These are phyloP conservation scores for Diospyros lotus DNA, from an alignment of 148 eudicot genomes.

Conservation along the genomic window DNA sequence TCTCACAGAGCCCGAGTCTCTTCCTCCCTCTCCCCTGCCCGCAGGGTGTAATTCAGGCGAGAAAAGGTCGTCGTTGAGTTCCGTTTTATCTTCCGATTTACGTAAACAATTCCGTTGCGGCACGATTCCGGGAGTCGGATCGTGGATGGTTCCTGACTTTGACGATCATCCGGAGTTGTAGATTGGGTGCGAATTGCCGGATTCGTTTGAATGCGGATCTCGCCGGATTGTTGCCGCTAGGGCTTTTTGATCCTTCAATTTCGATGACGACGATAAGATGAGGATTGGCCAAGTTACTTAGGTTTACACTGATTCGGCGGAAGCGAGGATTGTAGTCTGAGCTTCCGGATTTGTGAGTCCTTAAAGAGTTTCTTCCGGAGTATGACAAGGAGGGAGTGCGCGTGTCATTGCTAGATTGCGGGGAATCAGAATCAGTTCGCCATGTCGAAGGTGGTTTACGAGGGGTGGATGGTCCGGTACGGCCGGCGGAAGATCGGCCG, in stretches of 20 bases:
- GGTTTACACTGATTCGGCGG: conserved; percentile 10
- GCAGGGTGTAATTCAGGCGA: conserved; percentile 4
- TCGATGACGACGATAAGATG: not conserved
- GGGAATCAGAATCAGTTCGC: not conserved
- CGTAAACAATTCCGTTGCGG: not conserved
- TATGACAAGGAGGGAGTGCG: conserved; percentile 7
- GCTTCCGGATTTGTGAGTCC: conserved; percentile 18
- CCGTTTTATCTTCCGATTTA: not conserved
- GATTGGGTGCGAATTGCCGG: not conserved
- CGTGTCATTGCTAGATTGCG: conserved; percentile 18
- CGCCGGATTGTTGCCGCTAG: not conserved
- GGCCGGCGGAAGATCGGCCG: conserved; percentile 93
- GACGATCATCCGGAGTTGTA: not conserved
- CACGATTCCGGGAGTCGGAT: not conserved
- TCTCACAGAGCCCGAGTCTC: not conserved
- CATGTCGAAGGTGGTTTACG: conserved; percentile 75
- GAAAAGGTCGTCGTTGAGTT: not conserved
- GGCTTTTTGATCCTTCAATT: not conserved
- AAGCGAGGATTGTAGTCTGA: conserved; percentile 9
- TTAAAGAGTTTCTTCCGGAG: not conserved
- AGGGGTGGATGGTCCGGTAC: conserved; percentile 99
- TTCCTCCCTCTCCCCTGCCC: not conserved
- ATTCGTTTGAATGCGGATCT: not conserved
- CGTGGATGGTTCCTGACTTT: not conserved
- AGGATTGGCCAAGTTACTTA: conserved; percentile 5